These are phyloP conservation scores for Raffaelea arxii DNA, from an alignment of 2,329 filamentous ascomycete species.

Conservation along the genomic window DNA sequence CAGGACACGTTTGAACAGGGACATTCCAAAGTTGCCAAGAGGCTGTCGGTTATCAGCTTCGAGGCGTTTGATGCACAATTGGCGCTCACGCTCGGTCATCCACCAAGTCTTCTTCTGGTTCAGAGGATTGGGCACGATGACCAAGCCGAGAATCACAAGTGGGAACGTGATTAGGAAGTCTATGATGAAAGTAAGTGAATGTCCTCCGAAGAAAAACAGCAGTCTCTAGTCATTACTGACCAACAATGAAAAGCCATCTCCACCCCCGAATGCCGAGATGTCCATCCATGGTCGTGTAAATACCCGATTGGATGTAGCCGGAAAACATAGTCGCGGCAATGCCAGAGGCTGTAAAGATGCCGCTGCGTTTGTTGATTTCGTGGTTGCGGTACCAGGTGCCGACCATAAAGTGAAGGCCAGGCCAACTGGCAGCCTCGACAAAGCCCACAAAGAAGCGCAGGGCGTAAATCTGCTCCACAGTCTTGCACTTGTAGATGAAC, in stretches of 20 bases:
- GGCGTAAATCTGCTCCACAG: constrained; percentile 36
- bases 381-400: constrained; percentile 31
- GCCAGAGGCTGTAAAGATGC: constrained; percentile 30
- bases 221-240: neutral
- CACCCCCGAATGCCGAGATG: neutral
- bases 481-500: constrained; percentile 23
- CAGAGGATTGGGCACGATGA: neutral
- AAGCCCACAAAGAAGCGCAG: constrained; percentile 36
- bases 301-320: constrained; percentile 14
- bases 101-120: neutral
- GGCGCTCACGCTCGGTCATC: neutral
- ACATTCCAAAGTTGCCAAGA: neutral
- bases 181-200: neutral
- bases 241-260: neutral
- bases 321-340: constrained; percentile 26
- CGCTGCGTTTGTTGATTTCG: constrained; percentile 25
- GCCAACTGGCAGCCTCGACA: constrained; percentile 22
- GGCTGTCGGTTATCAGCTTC: neutral
- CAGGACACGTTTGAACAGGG: neutral
- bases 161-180: neutral
- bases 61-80: neutral
- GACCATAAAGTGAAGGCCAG: constrained; percentile 14
- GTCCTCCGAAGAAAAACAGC: neutral
- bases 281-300: constrained; percentile 18
- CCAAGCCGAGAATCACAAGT: neutral